Evolutionary conservation across 148 eudicot genomes (phyloP).

Genomic region (Simmondsia chinensis): DNA sequence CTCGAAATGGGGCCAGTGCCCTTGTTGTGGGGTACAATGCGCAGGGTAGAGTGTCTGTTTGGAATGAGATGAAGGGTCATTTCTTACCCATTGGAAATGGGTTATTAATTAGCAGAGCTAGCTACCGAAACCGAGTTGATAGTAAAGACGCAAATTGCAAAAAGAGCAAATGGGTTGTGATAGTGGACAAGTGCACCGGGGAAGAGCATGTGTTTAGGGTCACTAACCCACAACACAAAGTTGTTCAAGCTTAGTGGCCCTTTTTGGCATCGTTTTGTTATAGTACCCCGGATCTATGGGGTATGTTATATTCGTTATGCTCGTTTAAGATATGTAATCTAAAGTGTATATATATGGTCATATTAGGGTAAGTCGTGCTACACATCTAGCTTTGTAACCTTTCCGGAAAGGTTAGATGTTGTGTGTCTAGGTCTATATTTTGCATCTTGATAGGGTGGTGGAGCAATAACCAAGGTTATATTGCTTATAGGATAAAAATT

Average conservation of each 20-base stretch:
- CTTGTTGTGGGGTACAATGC: slow-evolving; percentile 30
- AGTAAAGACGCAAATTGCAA: slow-evolving; percentile 4
- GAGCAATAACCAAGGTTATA: too few species aligned
- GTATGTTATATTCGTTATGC: not conserved
- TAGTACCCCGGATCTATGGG: too few species aligned
- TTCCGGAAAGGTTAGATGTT: slow-evolving; percentile 17
- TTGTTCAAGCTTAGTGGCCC: slow-evolving; percentile 9
- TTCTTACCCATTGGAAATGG: slow-evolving; percentile 34
- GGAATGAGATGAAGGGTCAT: slow-evolving; percentile 22
- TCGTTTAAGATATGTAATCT: not conserved
- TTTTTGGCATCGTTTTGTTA: too few species aligned
- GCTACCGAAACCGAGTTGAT: too few species aligned
- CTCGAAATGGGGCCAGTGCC: not conserved
- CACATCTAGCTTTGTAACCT: slow-evolving; percentile 23
- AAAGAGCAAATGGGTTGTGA: slow-evolving; percentile 32
- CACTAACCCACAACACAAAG: slow-evolving; percentile 14
- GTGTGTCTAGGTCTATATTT: too few species aligned
- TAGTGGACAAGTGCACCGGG: slow-evolving; percentile 30
- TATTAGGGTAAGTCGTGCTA: not conserved
- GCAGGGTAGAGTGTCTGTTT: slow-evolving; percentile 10
- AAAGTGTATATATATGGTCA: slow-evolving; percentile 6
- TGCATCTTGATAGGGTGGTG: too few species aligned
- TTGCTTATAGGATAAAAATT: too few species aligned
- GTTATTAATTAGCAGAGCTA: slow-evolving; percentile 13
- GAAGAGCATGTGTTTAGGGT: slow-evolving; percentile 39